Base-by-base conservation (phyloP, 2,329 filamentous ascomycete species). In the Aspergillus brunneoviolaceus region DNA sequence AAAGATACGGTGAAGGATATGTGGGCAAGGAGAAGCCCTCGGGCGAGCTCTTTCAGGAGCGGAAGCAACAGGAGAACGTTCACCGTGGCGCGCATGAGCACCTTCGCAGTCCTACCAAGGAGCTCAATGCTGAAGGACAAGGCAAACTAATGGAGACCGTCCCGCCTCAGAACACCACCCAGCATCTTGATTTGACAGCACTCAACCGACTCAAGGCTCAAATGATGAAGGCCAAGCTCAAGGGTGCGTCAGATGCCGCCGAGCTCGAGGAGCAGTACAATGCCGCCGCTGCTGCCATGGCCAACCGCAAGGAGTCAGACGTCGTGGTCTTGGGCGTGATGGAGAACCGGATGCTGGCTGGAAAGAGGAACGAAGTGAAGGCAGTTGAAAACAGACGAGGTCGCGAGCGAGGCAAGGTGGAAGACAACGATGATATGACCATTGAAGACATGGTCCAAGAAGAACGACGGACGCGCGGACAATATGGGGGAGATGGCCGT, bases 401-500 rank as follows among this genome's bases (percentile, higher is more conserved):
- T 2, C 84, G 86, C 5, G 93, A 96, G 75, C 87, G 93, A 57
- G 95, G 94, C 1, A 83, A 87, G 7, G 90, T 99, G 5, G 87
- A 91, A 67, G 92, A 95, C 65, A 98, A 98, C 71, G 90, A 96
- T 56, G 92, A 98, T 69, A 98, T 99, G 92, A 89, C 82, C 31
- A 90, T 99, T 61, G 92, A 96, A 57, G 95, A 99, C 75, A 99
- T 99, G 95, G 87, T 99, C 19, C 87, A 92, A 29, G 93, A 98
- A 76, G 95, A 99, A 77, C 87, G 91, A 39, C 89, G 94, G 57
- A 97, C 91, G 4, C 88, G 87, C 60, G 88, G 88, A 16, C 87
- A 91, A 70, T 81, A 82, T 4, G 91, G 90, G 48, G 92, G 92
- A 56, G 93, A 97, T 72, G 91, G 90, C 1, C 82, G 88, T 67